Base-by-base conservation (phyloP, 805 yeast genomes). In the Wickerhamiella sergipiensis region DNA sequence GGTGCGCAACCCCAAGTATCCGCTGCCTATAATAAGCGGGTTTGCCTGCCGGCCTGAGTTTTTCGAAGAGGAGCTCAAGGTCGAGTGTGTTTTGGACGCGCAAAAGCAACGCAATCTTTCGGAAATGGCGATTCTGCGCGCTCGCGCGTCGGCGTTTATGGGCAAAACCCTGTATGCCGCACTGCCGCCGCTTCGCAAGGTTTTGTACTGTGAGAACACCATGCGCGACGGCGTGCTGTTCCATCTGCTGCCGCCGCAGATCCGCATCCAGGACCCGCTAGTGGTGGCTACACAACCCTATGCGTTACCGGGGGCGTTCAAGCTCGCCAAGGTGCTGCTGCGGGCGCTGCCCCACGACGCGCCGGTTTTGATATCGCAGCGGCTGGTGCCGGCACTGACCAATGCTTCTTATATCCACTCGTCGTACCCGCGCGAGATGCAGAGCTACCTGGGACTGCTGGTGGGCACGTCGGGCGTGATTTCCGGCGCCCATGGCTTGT, bases 331-430 rank as follows among this genome's bases (percentile, higher is more conserved):
- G 36, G 64, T 82, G 17, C 61, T 83, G 44, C 66, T 67, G 53
- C 71, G 78, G 6, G 80, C 85, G 1, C 64, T 83, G 22, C 89
- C 90, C 1, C 66, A 68, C 33, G 68, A 72, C 26, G 77, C 80
- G 2, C 89, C 89, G 4, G 62, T 63, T 18, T 79, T 80, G 53
- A 77, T 83, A 17, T 64, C 72, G 21, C 65, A 73, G 43, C 70
- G 88, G 57, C 73, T 84, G 10, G 79, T 80, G 4, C 84, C 83
- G 12, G 88, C 88, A 0, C 67, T 83, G 31, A 81, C 85, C 59
- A 83, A 84, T 59, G 67, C 83, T 48, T 83, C 87, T 1, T 84
- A 83, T 65, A 83, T 80, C 12, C 89, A 83, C 61, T 79, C 85
- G 31, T 79, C 87, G 7, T 83, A 81, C 61, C 85, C 87, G 29